Base-by-base conservation (phyloP, 176 grass and related monocot species). In the Ensete ventricosum region DNA sequence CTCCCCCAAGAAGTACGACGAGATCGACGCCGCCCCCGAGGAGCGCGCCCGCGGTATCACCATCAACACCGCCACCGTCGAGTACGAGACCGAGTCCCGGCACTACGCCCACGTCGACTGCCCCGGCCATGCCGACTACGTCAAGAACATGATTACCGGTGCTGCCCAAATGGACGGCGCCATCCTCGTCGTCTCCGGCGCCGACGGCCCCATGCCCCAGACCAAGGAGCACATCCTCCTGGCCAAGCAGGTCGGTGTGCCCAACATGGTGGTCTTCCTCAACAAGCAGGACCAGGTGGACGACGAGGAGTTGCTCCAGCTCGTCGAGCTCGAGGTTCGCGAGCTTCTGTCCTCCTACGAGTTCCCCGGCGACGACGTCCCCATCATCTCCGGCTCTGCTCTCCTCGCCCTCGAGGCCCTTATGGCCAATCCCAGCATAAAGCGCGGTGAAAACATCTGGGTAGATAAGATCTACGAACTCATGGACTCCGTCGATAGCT, bases 261-360 rank as follows among this genome's bases (percentile, higher is more conserved):
- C 73, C 27, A 76, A 76, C 73, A 76, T 76, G 73, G 73, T 76
- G 26, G 73, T 76, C 73, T 76, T 76, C 73, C 73, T 76, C 25
- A 76, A 76, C 55, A 76, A 76, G 73, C 73, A 76, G 73, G 73
- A 76, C 54, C 73, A 76, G 55, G 73, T 76, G 2, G 73, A 76
- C 55, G 73, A 76, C 55, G 73, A 76, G 73, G 73, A 76, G 73
- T 55, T 76, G 19, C 73, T 76, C 55, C 73, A 76, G 73, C 73
- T 76, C 26, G 73, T 76, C 26, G 73, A 76, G 16, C 73, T 76
- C 55, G 73, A 76, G 73, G 73, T 76, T 50, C 69, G 69, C 1
- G 69, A 76, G 22, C 74, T 76, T 16, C 74, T 76, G 2, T 62
- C 53, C 26, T 76, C 74, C 51, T 72, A 72, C 34, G 69, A 72